These are phyloP conservation scores for Penicillium fimorum DNA, from an alignment of 495 filamentous ascomycete genomes.

Conservation along the genomic window DNA sequence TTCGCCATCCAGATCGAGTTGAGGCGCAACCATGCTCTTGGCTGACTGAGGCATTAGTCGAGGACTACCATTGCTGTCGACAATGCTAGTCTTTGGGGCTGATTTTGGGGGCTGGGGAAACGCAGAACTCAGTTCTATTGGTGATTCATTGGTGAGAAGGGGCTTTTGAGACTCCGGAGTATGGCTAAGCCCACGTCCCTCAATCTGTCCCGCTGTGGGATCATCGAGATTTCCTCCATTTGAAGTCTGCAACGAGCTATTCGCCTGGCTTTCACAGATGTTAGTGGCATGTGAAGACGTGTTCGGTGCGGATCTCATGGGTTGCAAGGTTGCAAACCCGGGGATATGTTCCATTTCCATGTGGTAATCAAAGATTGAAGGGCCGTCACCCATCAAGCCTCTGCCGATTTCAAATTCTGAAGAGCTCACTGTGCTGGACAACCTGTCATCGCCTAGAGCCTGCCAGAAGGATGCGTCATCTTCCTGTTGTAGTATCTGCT, in stretches of 20 bases:
- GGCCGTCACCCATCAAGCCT: neutral
- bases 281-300: constrained; percentile 1
- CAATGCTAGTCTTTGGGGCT: constrained; percentile 17
- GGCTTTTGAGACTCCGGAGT: constrained; percentile 27
- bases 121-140: neutral
- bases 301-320: neutral
- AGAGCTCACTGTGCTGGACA: neutral
- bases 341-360: constrained; percentile 10
- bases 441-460: neutral
- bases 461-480: neutral
- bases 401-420: constrained; percentile 2
- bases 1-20: neutral
- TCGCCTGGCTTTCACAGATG: neutral
- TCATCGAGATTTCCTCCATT: neutral
- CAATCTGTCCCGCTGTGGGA: neutral
- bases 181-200: neutral
- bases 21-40: neutral
- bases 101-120: neutral
- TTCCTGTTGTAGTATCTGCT: neutral
- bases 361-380: constrained; percentile 11
- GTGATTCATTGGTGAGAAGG: constrained; percentile 13
- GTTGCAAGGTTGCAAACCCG: constrained; percentile 4
- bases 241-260: constrained; percentile 8
- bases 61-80: constrained; percentile 35
- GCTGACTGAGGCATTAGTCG: constrained; percentile 11